Conservation (phyloP, 1,139 yeast genomes). For the Hansenula sp. region DNA sequence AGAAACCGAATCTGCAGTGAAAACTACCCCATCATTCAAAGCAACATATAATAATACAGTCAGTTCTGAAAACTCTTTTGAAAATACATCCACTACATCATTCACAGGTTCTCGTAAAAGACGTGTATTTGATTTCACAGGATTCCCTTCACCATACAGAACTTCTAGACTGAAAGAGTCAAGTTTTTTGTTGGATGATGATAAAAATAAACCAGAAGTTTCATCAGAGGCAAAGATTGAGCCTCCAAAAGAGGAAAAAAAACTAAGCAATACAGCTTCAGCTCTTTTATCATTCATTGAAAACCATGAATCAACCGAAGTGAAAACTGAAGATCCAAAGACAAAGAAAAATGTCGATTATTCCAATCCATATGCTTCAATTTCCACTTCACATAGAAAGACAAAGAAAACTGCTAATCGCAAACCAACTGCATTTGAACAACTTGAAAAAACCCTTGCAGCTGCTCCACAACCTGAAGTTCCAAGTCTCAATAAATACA, state of each 20-base stretch:
- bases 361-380: constrained; percentile 50
- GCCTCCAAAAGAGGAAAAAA: constrained; percentile 19
- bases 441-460: constrained; percentile 16
- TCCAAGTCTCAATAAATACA: constrained; percentile 22
- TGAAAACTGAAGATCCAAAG: constrained; percentile 24
- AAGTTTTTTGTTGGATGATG: constrained; percentile 29
- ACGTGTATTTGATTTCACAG: constrained; percentile 54
- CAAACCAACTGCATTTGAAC: constrained; percentile 15
- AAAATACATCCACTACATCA: constrained; percentile 5
- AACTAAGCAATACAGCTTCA: constrained; percentile 61
- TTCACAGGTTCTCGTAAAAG: constrained; percentile 25
- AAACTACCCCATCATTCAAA: constrained; percentile 27
- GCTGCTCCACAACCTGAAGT: constrained; percentile 4
- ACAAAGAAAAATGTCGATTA: constrained; percentile 27
- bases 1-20: constrained; percentile 2
- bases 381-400: constrained; percentile 22
- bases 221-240: constrained; percentile 1
- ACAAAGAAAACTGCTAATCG: constrained; percentile 9
- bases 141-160: constrained; percentile 62
- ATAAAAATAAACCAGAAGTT: constrained; percentile 7
- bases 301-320: constrained; percentile 25
- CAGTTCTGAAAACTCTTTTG: constrained; percentile 14
- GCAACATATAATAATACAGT: constrained; percentile 26
- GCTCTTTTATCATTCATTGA: constrained; percentile 62
- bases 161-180: constrained; percentile 32